Percentiles rank a stretch among this genome's conserved stretches.
Conservation (phyloP, 2,329 filamentous ascomycete species). For the Diaporthe batatas region DNA sequence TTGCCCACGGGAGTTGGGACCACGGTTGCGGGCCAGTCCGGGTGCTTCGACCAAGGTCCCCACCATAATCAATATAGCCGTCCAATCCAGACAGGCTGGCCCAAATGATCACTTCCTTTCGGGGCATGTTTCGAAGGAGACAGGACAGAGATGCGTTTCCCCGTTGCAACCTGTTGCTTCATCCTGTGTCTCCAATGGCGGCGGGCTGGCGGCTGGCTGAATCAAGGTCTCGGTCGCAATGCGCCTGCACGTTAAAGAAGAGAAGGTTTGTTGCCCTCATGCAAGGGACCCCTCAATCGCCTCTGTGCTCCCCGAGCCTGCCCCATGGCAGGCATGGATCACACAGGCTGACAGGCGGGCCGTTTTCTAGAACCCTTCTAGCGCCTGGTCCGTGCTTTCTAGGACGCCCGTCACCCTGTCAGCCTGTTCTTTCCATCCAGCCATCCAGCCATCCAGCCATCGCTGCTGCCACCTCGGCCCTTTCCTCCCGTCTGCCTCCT, state of each 20-base stretch:
- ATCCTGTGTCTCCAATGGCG: conserved; percentile 1
- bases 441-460: too few relatives aligned
- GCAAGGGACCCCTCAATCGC: conserved; percentile 22
- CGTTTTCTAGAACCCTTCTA: conserved; percentile 55
- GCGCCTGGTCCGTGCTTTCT: conserved; percentile 45
- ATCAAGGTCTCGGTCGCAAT: conserved; percentile 29
- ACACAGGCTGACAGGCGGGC: conserved; percentile 1
- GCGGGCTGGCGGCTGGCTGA: not conserved
- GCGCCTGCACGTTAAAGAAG: conserved; percentile 9
- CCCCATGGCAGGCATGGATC: conserved; percentile 18
- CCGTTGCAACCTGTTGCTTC: conserved; percentile 13
- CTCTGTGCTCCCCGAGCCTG: not conserved
- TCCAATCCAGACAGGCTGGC: conserved; percentile 23
- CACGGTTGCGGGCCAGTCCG: conserved; percentile 39
- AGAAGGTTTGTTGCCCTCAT: conserved; percentile 10
- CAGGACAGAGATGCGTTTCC: not conserved
- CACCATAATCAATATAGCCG: not conserved
- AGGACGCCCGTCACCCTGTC: not conserved
- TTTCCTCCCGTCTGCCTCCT: not conserved
- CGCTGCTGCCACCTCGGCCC: not conserved
- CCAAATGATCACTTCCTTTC: not conserved
- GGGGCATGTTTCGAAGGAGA: not conserved
- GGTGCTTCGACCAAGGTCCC: conserved; percentile 19
- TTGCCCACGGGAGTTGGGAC: conserved; percentile 26
- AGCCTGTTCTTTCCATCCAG: not conserved